A percentile compares a stretch with the other conserved stretches of the same genome.
These are phyloP conservation scores for Ascobolus immersus DNA, from an alignment of 495 filamentous ascomycete genomes.

Conservation along the genomic window DNA sequence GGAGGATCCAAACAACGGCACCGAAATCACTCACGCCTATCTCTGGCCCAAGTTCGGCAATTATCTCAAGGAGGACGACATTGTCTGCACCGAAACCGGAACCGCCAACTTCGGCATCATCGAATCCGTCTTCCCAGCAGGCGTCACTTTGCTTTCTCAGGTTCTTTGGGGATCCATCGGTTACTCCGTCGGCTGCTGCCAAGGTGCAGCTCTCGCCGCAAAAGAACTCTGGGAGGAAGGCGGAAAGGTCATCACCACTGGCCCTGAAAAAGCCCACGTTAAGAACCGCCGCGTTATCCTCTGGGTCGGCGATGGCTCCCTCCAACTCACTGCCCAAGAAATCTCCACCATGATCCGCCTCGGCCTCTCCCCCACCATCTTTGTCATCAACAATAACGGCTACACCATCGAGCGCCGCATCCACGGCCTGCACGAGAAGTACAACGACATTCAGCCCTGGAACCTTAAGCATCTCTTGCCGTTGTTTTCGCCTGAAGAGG, in stretches of 20 bases:
- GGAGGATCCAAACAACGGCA: too few relatives aligned
- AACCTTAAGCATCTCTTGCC: constrained; percentile 38
- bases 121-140: constrained; percentile 56
- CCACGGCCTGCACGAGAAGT: constrained; percentile 46
- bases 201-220: constrained; percentile 47
- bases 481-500: constrained; percentile 37
- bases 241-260: too few relatives aligned
- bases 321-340: constrained; percentile 68
- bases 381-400: constrained; percentile 51
- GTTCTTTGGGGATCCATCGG: constrained; percentile 79
- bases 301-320: constrained; percentile 68
- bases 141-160: constrained; percentile 54
- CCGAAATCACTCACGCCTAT: constrained; percentile 61
- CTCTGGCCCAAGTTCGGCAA: constrained; percentile 63
- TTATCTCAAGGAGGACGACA: constrained; percentile 49
- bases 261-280: too few relatives aligned
- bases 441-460: constrained; percentile 64
- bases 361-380: constrained; percentile 53
- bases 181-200: constrained; percentile 52
- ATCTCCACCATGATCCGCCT: constrained; percentile 65
- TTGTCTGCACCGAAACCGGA: constrained; percentile 71
- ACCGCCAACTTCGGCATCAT: constrained; percentile 77
- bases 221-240: constrained; percentile 25
- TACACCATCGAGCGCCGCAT: constrained; percentile 54
- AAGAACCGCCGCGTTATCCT: constrained; percentile 40